phyloP scores from a whole-genome alignment of 352 stramenopile species.

The Pythium dissimile region DNA sequence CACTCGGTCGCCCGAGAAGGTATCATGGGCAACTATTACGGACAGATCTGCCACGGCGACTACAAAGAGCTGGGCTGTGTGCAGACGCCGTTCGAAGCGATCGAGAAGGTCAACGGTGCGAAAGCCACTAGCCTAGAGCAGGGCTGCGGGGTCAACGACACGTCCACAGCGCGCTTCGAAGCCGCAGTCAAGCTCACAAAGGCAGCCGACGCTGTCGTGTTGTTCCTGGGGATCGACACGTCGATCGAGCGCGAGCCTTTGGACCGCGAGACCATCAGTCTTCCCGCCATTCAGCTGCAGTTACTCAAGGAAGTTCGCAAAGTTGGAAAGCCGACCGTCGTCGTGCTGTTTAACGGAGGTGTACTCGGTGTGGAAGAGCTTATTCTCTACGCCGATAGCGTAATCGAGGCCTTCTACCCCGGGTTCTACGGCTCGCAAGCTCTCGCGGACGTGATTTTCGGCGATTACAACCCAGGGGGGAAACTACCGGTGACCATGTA shows the following conservation, averaged over 20 bases:
- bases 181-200: slow-evolving; percentile 36
- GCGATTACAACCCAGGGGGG: slow-evolving; percentile 69
- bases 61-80: slow-evolving; percentile 66
- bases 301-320: slow-evolving; percentile 65
- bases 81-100: slow-evolving; percentile 66
- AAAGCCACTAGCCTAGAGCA: slow-evolving; percentile 34
- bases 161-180: slow-evolving; percentile 52
- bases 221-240: slow-evolving; percentile 84
- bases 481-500: slow-evolving; percentile 89
- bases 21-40: slow-evolving; percentile 86
- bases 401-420: slow-evolving; percentile 82
- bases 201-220: slow-evolving; percentile 50
- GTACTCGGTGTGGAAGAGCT: slow-evolving; percentile 76
- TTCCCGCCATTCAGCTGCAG: slow-evolving; percentile 72
- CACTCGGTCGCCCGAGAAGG: slow-evolving; percentile 55
- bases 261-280: slow-evolving; percentile 71
- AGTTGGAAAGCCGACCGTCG: slow-evolving; percentile 61
- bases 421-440: slow-evolving; percentile 81
- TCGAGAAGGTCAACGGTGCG: slow-evolving; percentile 37
- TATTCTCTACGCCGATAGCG: slow-evolving; percentile 49
- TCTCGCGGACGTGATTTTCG: slow-evolving; percentile 82
- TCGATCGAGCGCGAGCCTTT: slow-evolving; percentile 68
- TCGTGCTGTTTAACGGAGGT: slow-evolving; percentile 88
- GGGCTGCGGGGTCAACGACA: slow-evolving; percentile 63
- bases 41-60: slow-evolving; percentile 77